These are phyloP conservation scores for Aspergillus floridensis DNA, from an alignment of 2,329 filamentous ascomycete genomes.

Conservation along the genomic window DNA sequence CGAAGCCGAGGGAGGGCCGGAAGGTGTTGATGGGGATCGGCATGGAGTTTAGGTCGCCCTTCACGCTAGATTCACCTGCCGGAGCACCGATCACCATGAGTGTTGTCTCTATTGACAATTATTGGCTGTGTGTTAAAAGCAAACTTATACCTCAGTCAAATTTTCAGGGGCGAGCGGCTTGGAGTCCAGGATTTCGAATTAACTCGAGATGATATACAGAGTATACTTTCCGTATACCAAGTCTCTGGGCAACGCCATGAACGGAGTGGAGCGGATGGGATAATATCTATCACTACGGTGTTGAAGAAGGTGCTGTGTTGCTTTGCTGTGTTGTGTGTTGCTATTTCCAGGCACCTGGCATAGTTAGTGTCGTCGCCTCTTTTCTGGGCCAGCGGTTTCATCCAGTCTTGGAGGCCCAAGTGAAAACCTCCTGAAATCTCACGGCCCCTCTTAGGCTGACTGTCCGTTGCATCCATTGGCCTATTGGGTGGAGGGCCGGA, in stretches of 20 bases:
- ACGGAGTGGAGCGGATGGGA: too few relatives aligned
- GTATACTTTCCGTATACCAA: too few relatives aligned
- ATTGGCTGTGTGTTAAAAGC: neutral
- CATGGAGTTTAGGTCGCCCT: neutral
- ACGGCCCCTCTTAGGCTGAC: neutral
- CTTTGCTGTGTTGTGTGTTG: neutral
- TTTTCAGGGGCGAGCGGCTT: neutral
- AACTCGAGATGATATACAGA: too few relatives aligned
- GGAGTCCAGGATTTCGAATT: too few relatives aligned
- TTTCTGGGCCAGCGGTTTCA: neutral
- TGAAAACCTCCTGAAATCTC: constrained; percentile 1
- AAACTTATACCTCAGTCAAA: neutral
- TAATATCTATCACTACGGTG: too few relatives aligned
- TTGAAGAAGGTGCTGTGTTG: too few relatives aligned
- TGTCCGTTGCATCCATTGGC: neutral
- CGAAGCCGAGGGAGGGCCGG: too few relatives aligned
- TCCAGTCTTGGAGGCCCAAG: neutral
- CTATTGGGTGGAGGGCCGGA: neutral
- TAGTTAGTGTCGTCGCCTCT: neutral
- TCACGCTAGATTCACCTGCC: neutral
- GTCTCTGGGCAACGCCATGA: too few relatives aligned
- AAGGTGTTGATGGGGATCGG: neutral
- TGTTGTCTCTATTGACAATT: constrained; percentile 6
- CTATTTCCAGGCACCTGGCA: neutral
- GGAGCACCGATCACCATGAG: neutral